phyloP scores from a whole-genome alignment of 257 asterid genomes.

The Solanum sitiens region DNA sequence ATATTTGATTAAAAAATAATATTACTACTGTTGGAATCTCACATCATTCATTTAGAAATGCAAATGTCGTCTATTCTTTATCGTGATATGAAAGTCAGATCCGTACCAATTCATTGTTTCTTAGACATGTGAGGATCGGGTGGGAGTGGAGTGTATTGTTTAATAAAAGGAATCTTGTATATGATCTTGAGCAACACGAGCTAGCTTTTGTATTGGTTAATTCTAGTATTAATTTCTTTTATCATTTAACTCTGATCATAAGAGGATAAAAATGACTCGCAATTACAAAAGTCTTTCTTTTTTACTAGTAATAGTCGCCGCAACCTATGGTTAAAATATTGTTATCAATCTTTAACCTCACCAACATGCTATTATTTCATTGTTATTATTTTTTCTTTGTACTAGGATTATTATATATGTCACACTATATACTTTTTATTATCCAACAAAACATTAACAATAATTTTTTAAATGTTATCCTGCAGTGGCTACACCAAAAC shows the following conservation, averaged over 20 bases:
- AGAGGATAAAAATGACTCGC: background rate
- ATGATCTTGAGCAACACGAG: no score
- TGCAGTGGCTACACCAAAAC: conserved; percentile 35
- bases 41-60: background rate
- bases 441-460: background rate
- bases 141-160: background rate
- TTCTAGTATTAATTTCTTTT: no score
- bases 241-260: background rate
- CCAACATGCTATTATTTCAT: background rate
- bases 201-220: no score
- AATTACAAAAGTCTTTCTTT: background rate
- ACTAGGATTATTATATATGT: background rate
- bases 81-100: background rate
- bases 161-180: background rate
- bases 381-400: background rate
- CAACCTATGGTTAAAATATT: background rate
- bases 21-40: background rate
- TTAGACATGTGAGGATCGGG: background rate
- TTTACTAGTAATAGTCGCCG: no score
- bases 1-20: background rate
- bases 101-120: background rate
- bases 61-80: background rate
- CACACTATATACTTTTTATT: background rate
- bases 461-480: background rate
- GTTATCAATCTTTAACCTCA: background rate